Base-by-base conservation (phyloP, 148 eudicot genomes). In the Hydrangea macrophylla region DNA sequence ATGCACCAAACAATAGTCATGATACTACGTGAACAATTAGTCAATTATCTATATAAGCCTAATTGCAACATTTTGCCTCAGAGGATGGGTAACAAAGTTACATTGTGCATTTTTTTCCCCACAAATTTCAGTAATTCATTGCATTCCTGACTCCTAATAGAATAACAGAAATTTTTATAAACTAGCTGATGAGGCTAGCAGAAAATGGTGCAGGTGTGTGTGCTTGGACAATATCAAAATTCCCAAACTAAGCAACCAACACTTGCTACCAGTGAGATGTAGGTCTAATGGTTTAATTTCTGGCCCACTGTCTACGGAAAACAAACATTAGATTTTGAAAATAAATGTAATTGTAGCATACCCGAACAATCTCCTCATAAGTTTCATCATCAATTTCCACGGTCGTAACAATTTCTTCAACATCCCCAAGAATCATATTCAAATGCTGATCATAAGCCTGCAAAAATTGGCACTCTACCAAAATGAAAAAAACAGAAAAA, bases 391-490 rank as follows among this genome's bases (percentile, higher is more conserved):
- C 89, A 58, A 85, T 85, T 76, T 85, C 89, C 31, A 85, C 81
- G 25, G 80, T 78, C 30, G 89, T 85, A 27, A 85, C 89, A 42
- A 82, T 60, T 70, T 85, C 89, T 65, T 85, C 89, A 56, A 85
- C 89, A 59, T 85, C 89, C 64, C 89, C 89, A 33, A 85, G 86
- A 75, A 85, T 85, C 89, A 85, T 85, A 73, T 85, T 80, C 71
- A 82, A 69, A 79, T 85, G 89, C 70, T 85, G 89, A 80, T 85
- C 86, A 73, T 85, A 85, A 30, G 89, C 89, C 86, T 85, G 80
- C 57, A 75, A 65, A 64, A 26, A 56, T 26, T 56, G n/a, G 13
- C 30, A 32, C 62, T 30, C 2, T 9, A 12, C 23, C 36, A 48
- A 17, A 48, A 18, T 48, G 23, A 15, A 31, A 28, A 58, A 48